Base-by-base conservation (phyloP, 148 eudicot species). In the Rhododendron vialii region DNA sequence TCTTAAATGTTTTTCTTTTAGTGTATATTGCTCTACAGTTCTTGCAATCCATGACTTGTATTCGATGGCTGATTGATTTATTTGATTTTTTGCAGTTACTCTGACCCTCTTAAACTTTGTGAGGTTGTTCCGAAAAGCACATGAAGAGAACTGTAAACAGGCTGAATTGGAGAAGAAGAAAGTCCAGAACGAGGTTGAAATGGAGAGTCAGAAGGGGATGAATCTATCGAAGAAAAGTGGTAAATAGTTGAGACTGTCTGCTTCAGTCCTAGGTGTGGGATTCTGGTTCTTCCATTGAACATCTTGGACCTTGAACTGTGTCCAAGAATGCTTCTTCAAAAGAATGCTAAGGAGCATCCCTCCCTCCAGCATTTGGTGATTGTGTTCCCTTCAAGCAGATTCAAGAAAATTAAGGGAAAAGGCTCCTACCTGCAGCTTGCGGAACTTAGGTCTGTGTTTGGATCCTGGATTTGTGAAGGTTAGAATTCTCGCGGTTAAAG, bases 161-260 rank as follows among this genome's bases (percentile, higher is more conserved):
- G 98, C 93, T 36, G 99, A 96, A 88, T 86, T 92, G 85, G 99
- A 95, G 76, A 94, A 88, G 89, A 96, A 94, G 92, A 96, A 93
- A 90, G 96, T 95, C 57, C 94, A 91, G 83, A 96, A 93, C 88
- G 98, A 96, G 88, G 91, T 91, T n/a, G 96, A 94, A 88, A 88
- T 87, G 90, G 98, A 94, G 90, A 91, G 90, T 91, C 88, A 90
- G 59, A 92, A 92, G 91, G 93, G 92, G 67, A 81, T 87, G 84
- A 92, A 88, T 82, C 84, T 82, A 80, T 81, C 90, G 48, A 92
- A 88, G 86, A 89, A 91, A 43, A 84, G 86, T 59, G 91, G 38
- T 43, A 88, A 88, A 84, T 69, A 88, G 87, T 73, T 83, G 84
- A 71, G 30, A 55, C 38, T 48, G 79, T 45, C 65, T 85, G 28